These are phyloP conservation scores for Cucurbita pepo DNA, from an alignment of 306 rosid species.

Conservation along the genomic window DNA sequence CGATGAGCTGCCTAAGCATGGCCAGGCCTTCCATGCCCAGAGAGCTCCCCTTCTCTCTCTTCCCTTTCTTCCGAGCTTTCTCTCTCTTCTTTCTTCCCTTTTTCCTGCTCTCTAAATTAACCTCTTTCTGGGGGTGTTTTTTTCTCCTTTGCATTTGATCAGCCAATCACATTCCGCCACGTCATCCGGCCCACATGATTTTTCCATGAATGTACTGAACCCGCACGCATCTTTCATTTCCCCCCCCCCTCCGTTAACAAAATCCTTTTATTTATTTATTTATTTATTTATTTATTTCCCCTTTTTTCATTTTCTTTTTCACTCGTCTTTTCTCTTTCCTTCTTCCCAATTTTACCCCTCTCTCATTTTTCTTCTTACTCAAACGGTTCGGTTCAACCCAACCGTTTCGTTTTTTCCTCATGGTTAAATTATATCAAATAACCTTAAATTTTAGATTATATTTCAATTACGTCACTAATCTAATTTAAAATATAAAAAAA, in stretches of 20 bases:
- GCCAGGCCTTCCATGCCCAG: conserved; percentile 65
- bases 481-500: too few relatives aligned
- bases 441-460: too few relatives aligned
- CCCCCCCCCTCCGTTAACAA: background rate
- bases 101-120: background rate
- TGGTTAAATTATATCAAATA: too few relatives aligned
- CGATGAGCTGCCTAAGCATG: conserved; percentile 75
- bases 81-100: background rate
- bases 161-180: conserved; percentile 20
- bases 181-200: conserved; percentile 9
- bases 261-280: background rate
- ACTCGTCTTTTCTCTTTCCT: background rate
- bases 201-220: conserved; percentile 7
- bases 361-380: too few relatives aligned
- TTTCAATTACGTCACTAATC: too few relatives aligned
- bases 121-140: background rate
- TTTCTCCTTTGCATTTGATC: background rate
- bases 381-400: background rate
- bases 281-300: too few relatives aligned
- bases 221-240: conserved; percentile 13
- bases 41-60: background rate
- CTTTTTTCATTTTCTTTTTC: too few relatives aligned
- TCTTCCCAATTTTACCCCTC: background rate
- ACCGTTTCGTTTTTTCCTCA: background rate
- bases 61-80: background rate